Percentiles rank a stretch among this genome's conserved stretches.
Evolutionary conservation across 768 basidiomycete genomes (phyloP).

Genomic region (Podaxis rugospora): DNA sequence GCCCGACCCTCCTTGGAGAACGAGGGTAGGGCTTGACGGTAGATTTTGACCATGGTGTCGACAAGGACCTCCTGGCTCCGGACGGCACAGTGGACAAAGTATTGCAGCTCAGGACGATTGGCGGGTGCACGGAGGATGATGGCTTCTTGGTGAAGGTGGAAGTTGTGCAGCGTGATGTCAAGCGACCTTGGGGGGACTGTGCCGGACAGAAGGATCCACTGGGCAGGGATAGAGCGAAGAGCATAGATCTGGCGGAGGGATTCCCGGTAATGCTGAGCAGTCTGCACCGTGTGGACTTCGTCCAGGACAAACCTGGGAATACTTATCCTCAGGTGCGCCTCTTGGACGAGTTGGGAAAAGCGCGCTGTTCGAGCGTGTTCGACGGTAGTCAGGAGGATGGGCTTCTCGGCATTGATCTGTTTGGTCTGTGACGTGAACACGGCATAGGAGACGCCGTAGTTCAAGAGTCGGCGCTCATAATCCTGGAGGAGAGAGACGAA

Average conservation of each 20-base stretch:
- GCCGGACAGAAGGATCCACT: constrained; percentile 18
- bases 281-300: constrained; percentile 19
- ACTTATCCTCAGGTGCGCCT: background rate
- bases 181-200: constrained; percentile 13
- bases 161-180: background rate
- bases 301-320: constrained; percentile 18
- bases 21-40: background rate
- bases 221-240: constrained; percentile 12
- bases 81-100: background rate
- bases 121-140: background rate
- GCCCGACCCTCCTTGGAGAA: background rate
- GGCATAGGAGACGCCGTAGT: constrained; percentile 15
- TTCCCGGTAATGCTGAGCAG: constrained; percentile 10
- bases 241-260: constrained; percentile 6
- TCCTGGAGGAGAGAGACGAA: constrained; percentile 20
- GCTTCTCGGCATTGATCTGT: constrained; percentile 5
- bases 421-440: constrained; percentile 3
- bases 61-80: background rate
- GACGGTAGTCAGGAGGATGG: constrained; percentile 16
- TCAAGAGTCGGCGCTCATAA: constrained; percentile 14
- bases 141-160: background rate
- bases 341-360: constrained; percentile 11
- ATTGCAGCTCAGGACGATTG: constrained; percentile 15
- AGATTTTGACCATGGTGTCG: background rate
- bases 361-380: constrained; percentile 8